Percentiles rank a stretch among this genome's conserved stretches.
Evolutionary conservation across 75 land plant genomes (phyloP).

Genomic region (Cryptomeria japonica): DNA sequence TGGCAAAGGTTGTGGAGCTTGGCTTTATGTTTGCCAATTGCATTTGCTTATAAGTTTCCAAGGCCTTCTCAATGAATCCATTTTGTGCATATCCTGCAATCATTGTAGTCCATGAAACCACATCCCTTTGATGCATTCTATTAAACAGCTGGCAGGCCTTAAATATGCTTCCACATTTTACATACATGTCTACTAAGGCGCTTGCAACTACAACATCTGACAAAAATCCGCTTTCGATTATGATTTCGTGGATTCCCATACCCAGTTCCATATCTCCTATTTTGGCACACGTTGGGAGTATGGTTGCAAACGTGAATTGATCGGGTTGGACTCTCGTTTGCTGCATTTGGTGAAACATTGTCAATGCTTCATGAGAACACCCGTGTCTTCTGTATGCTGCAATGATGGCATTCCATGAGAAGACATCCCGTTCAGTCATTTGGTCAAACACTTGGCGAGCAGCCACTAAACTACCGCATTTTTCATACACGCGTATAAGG

Average conservation of each 20-base stretch:
- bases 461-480: neutral
- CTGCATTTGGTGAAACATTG: neutral
- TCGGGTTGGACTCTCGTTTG: neutral
- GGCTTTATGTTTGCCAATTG: no score
- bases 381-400: neutral
- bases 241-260: neutral
- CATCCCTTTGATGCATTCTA: neutral
- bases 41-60: neutral
- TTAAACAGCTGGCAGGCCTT: conserved; percentile 18
- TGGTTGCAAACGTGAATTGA: neutral
- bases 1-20: no score
- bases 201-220: conserved; percentile 13
- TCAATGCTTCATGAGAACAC: neutral
- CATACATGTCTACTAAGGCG: conserved; percentile 24
- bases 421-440: neutral
- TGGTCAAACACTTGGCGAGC: conserved; percentile 1
- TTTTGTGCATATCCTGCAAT: conserved; percentile 16
- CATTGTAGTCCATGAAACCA: conserved; percentile 21
- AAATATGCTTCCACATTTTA: conserved; percentile 18
- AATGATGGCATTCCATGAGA: neutral
- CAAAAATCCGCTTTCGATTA: neutral
- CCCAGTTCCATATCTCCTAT: neutral
- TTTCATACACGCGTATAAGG: neutral
- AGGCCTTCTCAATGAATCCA: conserved; percentile 13
- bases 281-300: neutral